These are phyloP conservation scores for Boletus reticuloceps DNA, from an alignment of 768 basidiomycete species.

Conservation along the genomic window DNA sequence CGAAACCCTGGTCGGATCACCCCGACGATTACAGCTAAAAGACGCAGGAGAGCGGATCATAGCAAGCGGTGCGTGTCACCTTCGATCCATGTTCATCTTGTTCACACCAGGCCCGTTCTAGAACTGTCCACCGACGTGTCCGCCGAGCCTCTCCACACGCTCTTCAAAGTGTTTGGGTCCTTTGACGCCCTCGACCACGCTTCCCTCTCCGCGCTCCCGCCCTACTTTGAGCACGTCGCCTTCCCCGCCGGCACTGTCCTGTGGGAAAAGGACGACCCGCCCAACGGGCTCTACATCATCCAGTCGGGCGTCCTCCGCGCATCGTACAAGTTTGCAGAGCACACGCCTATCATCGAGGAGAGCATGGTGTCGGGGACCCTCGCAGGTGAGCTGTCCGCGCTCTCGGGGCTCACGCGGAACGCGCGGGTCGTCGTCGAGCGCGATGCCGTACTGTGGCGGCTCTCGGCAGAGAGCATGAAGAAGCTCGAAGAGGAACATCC, in stretches of 20 bases:
- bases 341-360: conserved; percentile 69
- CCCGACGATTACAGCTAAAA: conserved; percentile 62
- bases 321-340: conserved; percentile 72
- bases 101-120: neutral
- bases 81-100: neutral
- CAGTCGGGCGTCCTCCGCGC: conserved; percentile 85
- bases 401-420: conserved; percentile 78
- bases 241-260: conserved; percentile 59
- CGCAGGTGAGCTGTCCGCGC: conserved; percentile 85
- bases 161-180: conserved; percentile 77
- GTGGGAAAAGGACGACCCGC: conserved; percentile 72
- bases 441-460: conserved; percentile 76
- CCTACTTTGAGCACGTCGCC: conserved; percentile 67
- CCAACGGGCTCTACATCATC: conserved; percentile 87
- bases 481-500: conserved; percentile 68
- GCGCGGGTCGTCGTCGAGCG: conserved; percentile 83
- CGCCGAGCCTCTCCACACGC: conserved; percentile 68
- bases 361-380: conserved; percentile 93
- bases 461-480: conserved; percentile 57
- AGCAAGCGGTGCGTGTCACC: conserved; percentile 45
- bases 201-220: conserved; percentile 59
- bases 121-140: conserved; percentile 33
- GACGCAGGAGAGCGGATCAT: conserved; percentile 74
- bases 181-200: conserved; percentile 56
- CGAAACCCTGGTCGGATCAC: conserved; percentile 53